Evolutionary conservation across 106 monocot genomes (phyloP).

Genomic region (Phalaenopsis aphrodite): DNA sequence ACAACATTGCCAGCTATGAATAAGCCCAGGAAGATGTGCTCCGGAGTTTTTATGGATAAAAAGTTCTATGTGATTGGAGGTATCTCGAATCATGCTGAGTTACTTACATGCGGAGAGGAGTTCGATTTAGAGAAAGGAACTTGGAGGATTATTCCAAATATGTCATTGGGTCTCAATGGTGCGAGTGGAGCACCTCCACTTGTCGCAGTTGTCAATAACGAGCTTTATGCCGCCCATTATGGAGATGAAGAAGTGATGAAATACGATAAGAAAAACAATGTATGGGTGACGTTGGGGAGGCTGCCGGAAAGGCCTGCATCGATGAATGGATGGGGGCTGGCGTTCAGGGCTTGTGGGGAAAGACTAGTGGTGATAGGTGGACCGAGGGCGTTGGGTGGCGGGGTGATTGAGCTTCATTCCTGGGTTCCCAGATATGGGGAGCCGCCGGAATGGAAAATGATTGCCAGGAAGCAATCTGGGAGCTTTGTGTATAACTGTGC

Average conservation of each 20-base stretch:
- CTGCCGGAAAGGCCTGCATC: constrained; percentile 77
- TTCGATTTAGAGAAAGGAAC: constrained; percentile 42
- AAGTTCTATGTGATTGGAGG: constrained; percentile 92
- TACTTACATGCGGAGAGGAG: constrained; percentile 77
- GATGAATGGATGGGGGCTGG: constrained; percentile 85
- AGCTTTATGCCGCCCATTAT: constrained; percentile 70
- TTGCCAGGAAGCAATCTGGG: constrained; percentile 52
- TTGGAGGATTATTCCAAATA: constrained; percentile 67
- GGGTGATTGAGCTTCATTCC: constrained; percentile 64
- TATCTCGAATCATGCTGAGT: constrained; percentile 23
- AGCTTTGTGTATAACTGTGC: constrained; percentile 80
- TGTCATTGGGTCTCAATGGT: constrained; percentile 54
- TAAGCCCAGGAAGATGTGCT: constrained; percentile 61
- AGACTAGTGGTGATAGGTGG: constrained; percentile 71
- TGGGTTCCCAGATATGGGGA: constrained; percentile 52
- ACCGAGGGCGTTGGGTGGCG: constrained; percentile 40
- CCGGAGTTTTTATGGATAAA: constrained; percentile 73
- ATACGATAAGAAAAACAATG: constrained; percentile 58
- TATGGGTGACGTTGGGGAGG: constrained; percentile 58
- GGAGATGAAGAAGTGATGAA: constrained; percentile 50
- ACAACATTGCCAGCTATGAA: constrained; percentile 61
- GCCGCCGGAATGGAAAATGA: constrained; percentile 53
- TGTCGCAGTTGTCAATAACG: constrained; percentile 70
- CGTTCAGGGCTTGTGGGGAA: constrained; percentile 79
- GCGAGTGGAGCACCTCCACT: constrained; percentile 72